Evolutionary conservation across 805 yeast species (phyloP), one percentile per base, ranked within the genome.

Genomic region (Yamadazyma takamatsuzukensis): DNA sequence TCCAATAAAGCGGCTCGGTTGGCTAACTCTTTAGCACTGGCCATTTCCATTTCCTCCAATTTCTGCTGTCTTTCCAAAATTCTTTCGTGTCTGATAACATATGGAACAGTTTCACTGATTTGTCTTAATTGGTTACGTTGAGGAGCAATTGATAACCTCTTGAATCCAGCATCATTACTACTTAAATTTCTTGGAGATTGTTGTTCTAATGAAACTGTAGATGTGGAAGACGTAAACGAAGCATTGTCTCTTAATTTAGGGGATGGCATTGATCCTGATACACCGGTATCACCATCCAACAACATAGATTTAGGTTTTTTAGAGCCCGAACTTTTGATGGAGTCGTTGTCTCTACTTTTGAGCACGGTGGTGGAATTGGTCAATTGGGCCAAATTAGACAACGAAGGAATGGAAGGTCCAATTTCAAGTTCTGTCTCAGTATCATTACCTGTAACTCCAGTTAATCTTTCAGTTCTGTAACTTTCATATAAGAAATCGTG

Each of bases 21-120:
- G 18, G 86, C 77, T 48, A 84, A 64, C 48, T 83, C 90, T 49
- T 71, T 72, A 0, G 90, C 93, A 33, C 84, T 76, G 41, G 80
- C 81, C 49, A 80, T 80, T 54, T 84, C 94, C 59, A 84, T 60
- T 46, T 83, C 87, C 53, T 83, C 89, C 31, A 84, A 61, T 59
- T 80, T 83, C 37, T 79, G 85, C 50, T 84, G 89, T 55, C 84
- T 79, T 32, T 82, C 80, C 43, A 78, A 59, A 36, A 83, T 72
- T 36, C 82, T 72, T 56, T 84, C 90, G 54, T 83, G 90, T 52
- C 85, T 74, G 41, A 84, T 62, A 21, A 83, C 81, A 46, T 84
- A 84, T n/a, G 94, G 94, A 15, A 84, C 85, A 1, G 93, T 84
- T 51, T 83, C 90, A 26, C 88, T 80, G 35, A 84, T 78, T 50